Base-by-base conservation (phyloP, 345 rosid genomes). In the Boechera divaricarpa region DNA sequence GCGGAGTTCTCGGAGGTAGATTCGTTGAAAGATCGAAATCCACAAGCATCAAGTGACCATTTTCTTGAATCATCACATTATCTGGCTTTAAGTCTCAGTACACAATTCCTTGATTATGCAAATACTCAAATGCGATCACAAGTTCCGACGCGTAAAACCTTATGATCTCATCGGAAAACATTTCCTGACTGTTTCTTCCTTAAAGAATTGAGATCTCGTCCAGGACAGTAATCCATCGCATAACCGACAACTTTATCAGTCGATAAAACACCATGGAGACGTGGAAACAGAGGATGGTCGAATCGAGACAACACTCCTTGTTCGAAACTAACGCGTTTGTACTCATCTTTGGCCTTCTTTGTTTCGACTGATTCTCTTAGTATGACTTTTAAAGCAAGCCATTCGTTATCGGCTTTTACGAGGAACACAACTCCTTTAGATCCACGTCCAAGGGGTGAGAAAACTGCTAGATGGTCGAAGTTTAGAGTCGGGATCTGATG, bases 81-180 rank as follows among this genome's bases (percentile, higher is more conserved):
- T 92, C 93, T 0, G 96, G 98, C 75, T 92, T 92, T 72, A 92
- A 83, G 83, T 92, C 98, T 67, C 98, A 79, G 77, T 89, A 92
- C 0, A 85, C 94, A 29, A 92, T 86, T 9, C 94, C 96, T 60
- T 72, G 56, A 31, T 69, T 74, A 78, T 93, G 98, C 45, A 93
- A 82, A 81, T 89, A 87, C 54, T 89, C 91, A 80, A 93, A 70
- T 63, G 85, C 97, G 3, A 93, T 70, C 39, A 90, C 89, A 80
- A 93, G 67, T 70, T 93, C 97, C 10, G 98, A 97, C 1, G 93
- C 98, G 38, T 88, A 93, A 81, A 93, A 93, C 94, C 94, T 89
- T 72, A 89, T 87, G 32, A 75, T 56, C 10, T 83, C 89, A 15
- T 84, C 86, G 45, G 96, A 87, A 85, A 93, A 90, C 91, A 86